These are phyloP conservation scores for Colletotrichum plurivorum DNA, from an alignment of 2,329 filamentous ascomycete species.

Conservation along the genomic window DNA sequence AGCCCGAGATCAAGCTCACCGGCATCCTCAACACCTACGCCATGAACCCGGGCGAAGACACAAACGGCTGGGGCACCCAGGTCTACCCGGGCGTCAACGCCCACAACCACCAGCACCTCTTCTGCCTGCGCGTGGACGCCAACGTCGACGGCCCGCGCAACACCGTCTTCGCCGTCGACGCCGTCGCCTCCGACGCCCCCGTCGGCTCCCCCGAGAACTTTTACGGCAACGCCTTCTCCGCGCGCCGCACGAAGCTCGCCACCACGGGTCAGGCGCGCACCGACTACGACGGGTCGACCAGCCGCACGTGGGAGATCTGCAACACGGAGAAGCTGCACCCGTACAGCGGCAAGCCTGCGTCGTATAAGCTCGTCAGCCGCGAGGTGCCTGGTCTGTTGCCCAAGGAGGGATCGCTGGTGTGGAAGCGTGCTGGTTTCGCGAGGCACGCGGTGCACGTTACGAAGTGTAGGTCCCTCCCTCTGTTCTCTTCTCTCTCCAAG, in stretches of 20 bases:
- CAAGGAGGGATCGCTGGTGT: conserved; percentile 85
- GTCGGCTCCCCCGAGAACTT: conserved; percentile 87
- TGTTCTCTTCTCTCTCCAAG: not conserved
- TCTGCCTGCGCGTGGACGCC: conserved; percentile 89
- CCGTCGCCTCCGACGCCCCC: conserved; percentile 77
- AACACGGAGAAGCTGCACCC: conserved; percentile 89
- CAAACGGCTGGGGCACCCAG: conserved; percentile 89
- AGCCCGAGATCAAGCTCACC: conserved; percentile 92
- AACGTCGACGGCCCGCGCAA: conserved; percentile 90
- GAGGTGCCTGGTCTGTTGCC: conserved; percentile 86
- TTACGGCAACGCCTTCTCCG: conserved; percentile 92
- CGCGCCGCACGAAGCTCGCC: conserved; percentile 83
- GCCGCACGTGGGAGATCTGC: conserved; percentile 90
- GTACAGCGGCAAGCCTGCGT: conserved; percentile 86
- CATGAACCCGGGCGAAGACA: conserved; percentile 85
- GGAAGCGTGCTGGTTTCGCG: conserved; percentile 91
- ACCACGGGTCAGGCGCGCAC: conserved; percentile 79
- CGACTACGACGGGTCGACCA: conserved; percentile 85
- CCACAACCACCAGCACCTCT: conserved; percentile 96
- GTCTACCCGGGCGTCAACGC: conserved; percentile 93
- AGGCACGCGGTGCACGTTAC: conserved; percentile 91
- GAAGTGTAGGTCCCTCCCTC: conserved; percentile 73
- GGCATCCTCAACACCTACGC: conserved; percentile 94
- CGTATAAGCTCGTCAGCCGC: conserved; percentile 90
- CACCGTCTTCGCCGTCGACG: conserved; percentile 87